A percentile compares a stretch with the other conserved stretches of the same genome.
Conservation (phyloP, 352 stramenopile species). For the Phytophthora chlamydospora region DNA sequence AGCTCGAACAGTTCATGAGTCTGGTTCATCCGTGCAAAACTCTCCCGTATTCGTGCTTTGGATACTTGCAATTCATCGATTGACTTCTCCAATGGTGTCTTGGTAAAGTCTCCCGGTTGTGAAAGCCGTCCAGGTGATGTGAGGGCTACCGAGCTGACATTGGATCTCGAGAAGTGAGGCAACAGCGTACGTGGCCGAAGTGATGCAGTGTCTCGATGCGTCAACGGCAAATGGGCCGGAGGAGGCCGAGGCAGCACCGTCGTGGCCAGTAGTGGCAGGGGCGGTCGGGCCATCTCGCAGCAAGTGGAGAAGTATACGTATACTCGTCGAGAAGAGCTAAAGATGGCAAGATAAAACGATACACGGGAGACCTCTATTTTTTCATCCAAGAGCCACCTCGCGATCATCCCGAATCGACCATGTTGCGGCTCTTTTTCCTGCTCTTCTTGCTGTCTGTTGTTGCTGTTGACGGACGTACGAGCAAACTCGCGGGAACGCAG, state of each 20-base stretch:
- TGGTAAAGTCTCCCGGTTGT: constrained; percentile 36
- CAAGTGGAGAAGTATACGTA: not conserved
- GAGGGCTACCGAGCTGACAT: constrained; percentile 8
- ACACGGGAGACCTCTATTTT: too few relatives aligned
- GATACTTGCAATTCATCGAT: constrained; percentile 26
- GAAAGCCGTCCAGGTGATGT: constrained; percentile 6
- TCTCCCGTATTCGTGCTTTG: constrained; percentile 24
- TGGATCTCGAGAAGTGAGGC: constrained; percentile 40
- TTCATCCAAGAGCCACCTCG: too few relatives aligned
- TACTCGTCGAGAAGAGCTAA: constrained; percentile 9
- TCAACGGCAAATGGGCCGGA: constrained; percentile 21
- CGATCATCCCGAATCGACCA: not conserved
- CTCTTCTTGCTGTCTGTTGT: constrained; percentile 12
- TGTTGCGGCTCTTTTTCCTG: not conserved
- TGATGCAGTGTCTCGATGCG: constrained; percentile 14
- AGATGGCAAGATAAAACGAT: constrained; percentile 15
- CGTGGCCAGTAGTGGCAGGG: constrained; percentile 18
- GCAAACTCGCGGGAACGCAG: constrained; percentile 26
- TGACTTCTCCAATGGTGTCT: constrained; percentile 35
- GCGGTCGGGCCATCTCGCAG: constrained; percentile 14
- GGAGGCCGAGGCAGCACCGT: constrained; percentile 19
- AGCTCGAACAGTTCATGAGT: constrained; percentile 40
- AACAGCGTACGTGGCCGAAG: constrained; percentile 15
- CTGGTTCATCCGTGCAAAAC: constrained; percentile 43
- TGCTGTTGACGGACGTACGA: constrained; percentile 23